phyloP scores from a whole-genome alignment of 139 green algal species.

The Chlorella vulgaris region DNA sequence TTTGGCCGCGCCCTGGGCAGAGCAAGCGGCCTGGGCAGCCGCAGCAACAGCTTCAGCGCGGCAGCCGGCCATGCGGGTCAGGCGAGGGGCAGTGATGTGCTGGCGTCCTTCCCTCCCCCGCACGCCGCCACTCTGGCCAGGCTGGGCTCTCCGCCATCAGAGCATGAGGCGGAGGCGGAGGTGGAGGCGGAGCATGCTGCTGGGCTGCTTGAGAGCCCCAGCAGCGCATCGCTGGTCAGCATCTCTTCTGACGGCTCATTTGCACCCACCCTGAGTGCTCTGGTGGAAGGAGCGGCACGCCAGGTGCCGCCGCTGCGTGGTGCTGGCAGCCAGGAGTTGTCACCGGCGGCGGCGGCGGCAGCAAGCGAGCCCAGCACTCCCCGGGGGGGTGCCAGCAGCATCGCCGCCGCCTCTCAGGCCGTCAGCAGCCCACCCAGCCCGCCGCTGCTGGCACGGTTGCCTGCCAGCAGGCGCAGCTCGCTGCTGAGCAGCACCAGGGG shows the following conservation, averaged over 20 bases:
- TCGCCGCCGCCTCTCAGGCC: not conserved
- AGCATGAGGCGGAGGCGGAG: not conserved
- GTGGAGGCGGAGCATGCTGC: not conserved
- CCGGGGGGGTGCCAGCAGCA: not conserved
- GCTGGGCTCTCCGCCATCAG: not conserved
- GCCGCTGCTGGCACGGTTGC: too few species aligned
- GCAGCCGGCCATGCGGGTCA: not conserved
- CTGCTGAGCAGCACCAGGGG: not conserved
- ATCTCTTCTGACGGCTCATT: conserved; percentile 10
- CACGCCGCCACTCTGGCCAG: not conserved
- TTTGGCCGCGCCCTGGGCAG: not conserved
- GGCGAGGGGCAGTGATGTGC: not conserved
- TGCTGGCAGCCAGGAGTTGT: too few species aligned
- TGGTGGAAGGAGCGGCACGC: conserved; percentile 21
- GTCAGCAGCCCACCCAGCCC: not conserved
- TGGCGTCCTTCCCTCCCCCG: conserved; percentile 22
- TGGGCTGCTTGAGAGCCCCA: conserved; percentile 2
- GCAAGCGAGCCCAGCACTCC: not conserved
- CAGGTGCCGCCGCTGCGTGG: not conserved
- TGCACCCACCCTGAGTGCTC: not conserved
- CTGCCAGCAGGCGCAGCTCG: not conserved
- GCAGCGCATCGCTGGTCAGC: not conserved
- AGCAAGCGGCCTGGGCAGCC: not conserved
- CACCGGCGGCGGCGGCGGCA: not conserved
- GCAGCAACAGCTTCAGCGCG: not conserved